Percentiles rank a stretch among this genome's conserved stretches.
phyloP scores from a whole-genome alignment of 2,329 filamentous ascomycete species.

The Sphaerulina musiva region DNA sequence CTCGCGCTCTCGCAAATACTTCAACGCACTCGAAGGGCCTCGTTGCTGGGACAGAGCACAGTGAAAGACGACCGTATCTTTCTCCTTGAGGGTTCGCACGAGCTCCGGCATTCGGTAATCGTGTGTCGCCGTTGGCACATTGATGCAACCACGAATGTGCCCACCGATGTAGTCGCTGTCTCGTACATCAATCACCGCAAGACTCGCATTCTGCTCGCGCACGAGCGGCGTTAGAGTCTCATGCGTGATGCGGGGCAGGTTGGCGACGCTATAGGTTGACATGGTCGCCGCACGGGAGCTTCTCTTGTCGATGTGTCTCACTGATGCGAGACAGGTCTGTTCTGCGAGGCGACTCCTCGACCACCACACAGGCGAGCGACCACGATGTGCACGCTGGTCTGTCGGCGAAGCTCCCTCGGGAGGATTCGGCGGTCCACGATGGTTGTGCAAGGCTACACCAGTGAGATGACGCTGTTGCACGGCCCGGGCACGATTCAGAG shows the following conservation, averaged over 20 bases:
- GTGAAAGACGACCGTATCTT: conserved; percentile 85
- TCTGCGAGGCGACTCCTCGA: neutral
- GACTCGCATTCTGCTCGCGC: conserved; percentile 28
- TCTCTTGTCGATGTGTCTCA: neutral
- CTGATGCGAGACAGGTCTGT: neutral
- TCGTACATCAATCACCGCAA: conserved; percentile 82
- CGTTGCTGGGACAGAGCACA: conserved; percentile 87
- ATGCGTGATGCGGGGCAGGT: conserved; percentile 61
- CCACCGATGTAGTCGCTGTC: conserved; percentile 87
- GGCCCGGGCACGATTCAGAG: neutral
- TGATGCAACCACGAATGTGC: conserved; percentile 71
- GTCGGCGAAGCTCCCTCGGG: neutral
- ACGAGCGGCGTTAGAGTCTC: conserved; percentile 62
- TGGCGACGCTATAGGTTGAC: conserved; percentile 49
- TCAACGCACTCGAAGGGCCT: conserved; percentile 74
- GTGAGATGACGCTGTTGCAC: neutral
- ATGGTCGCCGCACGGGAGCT: neutral
- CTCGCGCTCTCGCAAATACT: conserved; percentile 67
- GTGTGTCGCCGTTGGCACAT: conserved; percentile 67
- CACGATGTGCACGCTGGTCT: neutral
- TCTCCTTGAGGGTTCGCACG: conserved; percentile 67
- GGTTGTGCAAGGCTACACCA: neutral
- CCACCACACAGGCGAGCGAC: neutral
- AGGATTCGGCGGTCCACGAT: neutral
- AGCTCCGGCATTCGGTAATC: conserved; percentile 75